phyloP scores from a whole-genome alignment of 345 rosid species.

The Linum trigynum region DNA sequence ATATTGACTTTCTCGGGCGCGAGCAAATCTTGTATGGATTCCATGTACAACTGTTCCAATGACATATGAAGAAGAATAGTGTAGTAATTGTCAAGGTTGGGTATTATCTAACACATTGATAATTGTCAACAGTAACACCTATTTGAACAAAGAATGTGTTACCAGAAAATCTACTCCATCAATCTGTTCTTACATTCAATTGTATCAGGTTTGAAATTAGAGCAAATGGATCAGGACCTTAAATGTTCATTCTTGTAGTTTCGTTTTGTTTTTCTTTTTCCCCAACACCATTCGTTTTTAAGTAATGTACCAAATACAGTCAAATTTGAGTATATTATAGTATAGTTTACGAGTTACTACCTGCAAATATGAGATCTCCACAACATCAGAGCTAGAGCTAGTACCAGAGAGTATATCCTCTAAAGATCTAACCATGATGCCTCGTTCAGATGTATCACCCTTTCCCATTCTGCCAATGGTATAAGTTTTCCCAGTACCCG shows the following conservation, averaged over 20 bases:
- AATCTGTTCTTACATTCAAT: background rate
- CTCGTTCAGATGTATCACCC: conserved; percentile 81
- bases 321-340: no score
- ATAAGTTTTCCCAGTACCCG: conserved; percentile 88
- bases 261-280: no score
- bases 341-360: conserved; percentile 18
- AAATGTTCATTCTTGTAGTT: background rate
- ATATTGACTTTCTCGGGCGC: conserved; percentile 70
- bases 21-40: conserved; percentile 84
- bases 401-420: conserved; percentile 59
- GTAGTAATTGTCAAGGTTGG: conserved; percentile 3
- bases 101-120: background rate
- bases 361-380: conserved; percentile 88
- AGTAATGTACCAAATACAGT: no score
- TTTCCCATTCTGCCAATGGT: conserved; percentile 79
- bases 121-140: background rate
- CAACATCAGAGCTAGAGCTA: conserved; percentile 41
- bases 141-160: background rate
- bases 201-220: background rate
- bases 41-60: conserved; percentile 70
- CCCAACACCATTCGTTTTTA: no score
- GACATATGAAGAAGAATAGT: conserved; percentile 7
- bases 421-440: conserved; percentile 82
- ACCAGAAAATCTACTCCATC: background rate
- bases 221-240: background rate